Percentiles rank a stretch among this genome's conserved stretches.
These are phyloP conservation scores for Coprinopsis sp. DNA, from an alignment of 768 basidiomycete species.

Conservation along the genomic window DNA sequence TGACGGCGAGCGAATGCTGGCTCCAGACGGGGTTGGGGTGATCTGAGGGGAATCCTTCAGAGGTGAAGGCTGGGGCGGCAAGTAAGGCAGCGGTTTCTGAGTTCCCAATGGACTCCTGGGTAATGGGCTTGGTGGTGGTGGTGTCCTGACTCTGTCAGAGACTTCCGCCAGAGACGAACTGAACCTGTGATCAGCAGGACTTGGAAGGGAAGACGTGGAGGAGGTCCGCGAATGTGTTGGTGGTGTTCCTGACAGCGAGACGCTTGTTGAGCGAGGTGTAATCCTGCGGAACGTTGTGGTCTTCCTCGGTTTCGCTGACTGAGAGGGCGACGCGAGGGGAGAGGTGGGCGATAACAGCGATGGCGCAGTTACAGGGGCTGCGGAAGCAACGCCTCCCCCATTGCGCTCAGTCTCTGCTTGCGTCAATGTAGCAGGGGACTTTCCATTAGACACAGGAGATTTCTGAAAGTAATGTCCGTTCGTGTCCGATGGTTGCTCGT, in stretches of 20 bases:
- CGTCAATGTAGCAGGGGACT: too few relatives aligned
- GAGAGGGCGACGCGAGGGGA: constrained; percentile 8
- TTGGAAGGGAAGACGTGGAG: constrained; percentile 22
- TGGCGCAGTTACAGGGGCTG: constrained; percentile 1
- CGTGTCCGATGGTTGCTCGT: background rate
- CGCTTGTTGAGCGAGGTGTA: constrained; percentile 28
- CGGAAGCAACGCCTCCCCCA: background rate
- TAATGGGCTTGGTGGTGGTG: background rate
- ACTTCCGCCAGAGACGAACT: background rate
- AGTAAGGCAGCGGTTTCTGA: background rate
- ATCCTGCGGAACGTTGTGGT: constrained; percentile 30
- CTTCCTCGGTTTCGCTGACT: constrained; percentile 48
- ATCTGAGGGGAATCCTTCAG: too few relatives aligned
- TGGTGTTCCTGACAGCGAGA: constrained; percentile 11
- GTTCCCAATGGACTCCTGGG: background rate
- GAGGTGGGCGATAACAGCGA: constrained; percentile 5
- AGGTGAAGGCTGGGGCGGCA: background rate
- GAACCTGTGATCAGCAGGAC: constrained; percentile 1
- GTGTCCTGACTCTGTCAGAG: background rate
- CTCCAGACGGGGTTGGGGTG: background rate
- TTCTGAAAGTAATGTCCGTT: too few relatives aligned
- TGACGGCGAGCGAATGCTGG: too few relatives aligned
- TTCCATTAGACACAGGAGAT: too few relatives aligned
- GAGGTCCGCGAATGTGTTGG: constrained; percentile 18
- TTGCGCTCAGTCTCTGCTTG: background rate